phyloP scores from a whole-genome alignment of 495 filamentous ascomycete genomes.

The Aspergillus bertholletiae region DNA sequence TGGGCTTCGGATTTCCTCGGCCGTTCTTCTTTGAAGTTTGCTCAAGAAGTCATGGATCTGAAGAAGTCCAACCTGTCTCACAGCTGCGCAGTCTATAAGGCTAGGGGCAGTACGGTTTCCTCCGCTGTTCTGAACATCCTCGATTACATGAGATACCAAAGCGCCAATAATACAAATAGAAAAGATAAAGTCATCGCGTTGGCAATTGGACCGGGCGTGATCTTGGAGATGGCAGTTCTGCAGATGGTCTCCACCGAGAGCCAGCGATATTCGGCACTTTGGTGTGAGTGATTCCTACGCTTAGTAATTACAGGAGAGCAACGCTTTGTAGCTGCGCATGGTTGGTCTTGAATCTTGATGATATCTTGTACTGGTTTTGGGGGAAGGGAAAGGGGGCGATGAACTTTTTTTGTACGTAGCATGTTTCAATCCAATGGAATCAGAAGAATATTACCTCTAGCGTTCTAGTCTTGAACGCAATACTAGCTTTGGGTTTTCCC shows the following conservation, averaged over 20 bases:
- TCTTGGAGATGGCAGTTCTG: conserved; percentile 2
- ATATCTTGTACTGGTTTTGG: too few species aligned
- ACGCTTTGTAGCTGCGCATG: neutral
- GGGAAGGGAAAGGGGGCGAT: too few species aligned
- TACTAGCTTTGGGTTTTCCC: too few species aligned
- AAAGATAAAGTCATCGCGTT: neutral
- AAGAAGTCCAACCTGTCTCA: neutral
- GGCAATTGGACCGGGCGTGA: conserved; percentile 1
- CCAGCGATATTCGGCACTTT: neutral
- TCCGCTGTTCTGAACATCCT: conserved; percentile 1
- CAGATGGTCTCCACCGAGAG: neutral
- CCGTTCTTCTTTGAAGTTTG: neutral
- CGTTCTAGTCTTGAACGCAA: too few species aligned
- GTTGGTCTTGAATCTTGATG: neutral
- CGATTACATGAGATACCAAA: neutral
- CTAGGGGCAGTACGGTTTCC: neutral
- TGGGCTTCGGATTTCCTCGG: neutral
- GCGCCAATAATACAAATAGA: too few species aligned
- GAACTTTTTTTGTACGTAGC: too few species aligned
- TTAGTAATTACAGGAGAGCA: neutral
- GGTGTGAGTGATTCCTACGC: neutral
- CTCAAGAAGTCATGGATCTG: neutral
- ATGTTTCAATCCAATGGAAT: too few species aligned
- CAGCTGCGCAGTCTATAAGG: neutral
- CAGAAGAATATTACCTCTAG: too few species aligned